These are phyloP conservation scores for Prunus mongolica DNA, from an alignment of 306 rosid species.

Conservation along the genomic window DNA sequence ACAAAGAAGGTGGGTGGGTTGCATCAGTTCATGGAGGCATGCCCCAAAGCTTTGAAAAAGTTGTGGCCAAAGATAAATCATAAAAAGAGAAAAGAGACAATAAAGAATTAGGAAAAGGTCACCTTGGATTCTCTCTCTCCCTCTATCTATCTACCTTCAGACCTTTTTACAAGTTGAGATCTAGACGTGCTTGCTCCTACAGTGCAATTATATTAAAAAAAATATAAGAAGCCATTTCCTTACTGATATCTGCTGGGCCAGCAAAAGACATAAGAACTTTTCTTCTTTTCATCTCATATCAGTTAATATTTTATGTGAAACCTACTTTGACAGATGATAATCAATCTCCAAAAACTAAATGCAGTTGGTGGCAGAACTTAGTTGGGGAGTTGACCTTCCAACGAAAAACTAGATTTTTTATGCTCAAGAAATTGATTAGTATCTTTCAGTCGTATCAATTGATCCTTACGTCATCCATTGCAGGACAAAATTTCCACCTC, in stretches of 20 bases:
- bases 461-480: slow-evolving; percentile 14
- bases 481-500: background rate
- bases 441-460: background rate
- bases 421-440: background rate
- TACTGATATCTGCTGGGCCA: background rate
- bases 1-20: background rate
- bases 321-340: background rate
- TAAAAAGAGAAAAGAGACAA: slow-evolving; percentile 7
- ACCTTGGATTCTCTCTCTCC: slow-evolving; percentile 42
- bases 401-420: slow-evolving; percentile 18
- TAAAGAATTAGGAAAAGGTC: slow-evolving; percentile 13
- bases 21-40: background rate
- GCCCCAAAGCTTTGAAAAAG: slow-evolving; percentile 2
- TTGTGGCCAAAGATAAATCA: slow-evolving; percentile 4
- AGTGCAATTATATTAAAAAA: background rate
- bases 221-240: background rate
- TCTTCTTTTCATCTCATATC: background rate
- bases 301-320: background rate
- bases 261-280: background rate
- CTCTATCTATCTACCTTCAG: background rate
- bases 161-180: background rate
- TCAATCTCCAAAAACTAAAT: background rate
- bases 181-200: background rate
- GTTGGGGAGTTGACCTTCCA: slow-evolving; percentile 45
- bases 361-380: slow-evolving; percentile 27